Conservation (phyloP, 1,284 basidiomycete species). For the Ustilago bromivora region DNA sequence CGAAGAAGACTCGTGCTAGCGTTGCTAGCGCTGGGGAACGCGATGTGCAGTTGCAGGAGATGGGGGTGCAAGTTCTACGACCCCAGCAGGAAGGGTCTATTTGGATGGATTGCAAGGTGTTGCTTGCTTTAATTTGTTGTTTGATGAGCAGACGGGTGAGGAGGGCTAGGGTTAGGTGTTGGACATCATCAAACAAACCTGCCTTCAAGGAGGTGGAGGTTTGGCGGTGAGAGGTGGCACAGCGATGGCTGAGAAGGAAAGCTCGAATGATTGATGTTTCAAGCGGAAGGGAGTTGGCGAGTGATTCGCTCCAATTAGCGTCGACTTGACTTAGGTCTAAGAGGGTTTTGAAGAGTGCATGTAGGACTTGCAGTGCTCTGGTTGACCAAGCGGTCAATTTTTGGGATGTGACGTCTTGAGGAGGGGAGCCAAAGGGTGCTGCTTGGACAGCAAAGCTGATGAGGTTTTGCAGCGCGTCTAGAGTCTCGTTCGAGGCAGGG, state of each 20-base stretch:
- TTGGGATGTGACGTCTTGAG: not conserved
- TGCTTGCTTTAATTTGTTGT: constrained; percentile 38
- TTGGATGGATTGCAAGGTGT: constrained; percentile 14
- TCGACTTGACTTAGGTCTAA: constrained; percentile 51
- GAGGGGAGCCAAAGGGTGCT: constrained; percentile 16
- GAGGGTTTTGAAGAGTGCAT: constrained; percentile 40
- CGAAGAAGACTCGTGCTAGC: constrained; percentile 36
- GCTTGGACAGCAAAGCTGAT: constrained; percentile 34
- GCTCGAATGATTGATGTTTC: constrained; percentile 27
- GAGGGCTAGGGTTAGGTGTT: constrained; percentile 47
- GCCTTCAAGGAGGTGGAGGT: not conserved
- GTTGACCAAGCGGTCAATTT: constrained; percentile 1
- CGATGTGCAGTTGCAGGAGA: constrained; percentile 21
- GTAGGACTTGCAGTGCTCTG: constrained; percentile 38
- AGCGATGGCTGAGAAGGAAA: constrained; percentile 29
- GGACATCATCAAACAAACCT: constrained; percentile 37
- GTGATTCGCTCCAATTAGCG: constrained; percentile 41
- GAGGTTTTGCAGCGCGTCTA: constrained; percentile 24
- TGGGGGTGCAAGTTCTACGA: constrained; percentile 14
- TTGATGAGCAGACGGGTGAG: constrained; percentile 50
- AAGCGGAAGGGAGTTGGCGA: constrained; percentile 25
- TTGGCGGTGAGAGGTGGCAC: constrained; percentile 9
- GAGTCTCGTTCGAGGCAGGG: constrained; percentile 19
- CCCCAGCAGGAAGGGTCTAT: constrained; percentile 27
- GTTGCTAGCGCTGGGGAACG: constrained; percentile 16